A percentile compares a stretch with the other conserved stretches of the same genome.
phyloP scores from a whole-genome alignment of 345 rosid species.

The Crucihimalaya himalaica region DNA sequence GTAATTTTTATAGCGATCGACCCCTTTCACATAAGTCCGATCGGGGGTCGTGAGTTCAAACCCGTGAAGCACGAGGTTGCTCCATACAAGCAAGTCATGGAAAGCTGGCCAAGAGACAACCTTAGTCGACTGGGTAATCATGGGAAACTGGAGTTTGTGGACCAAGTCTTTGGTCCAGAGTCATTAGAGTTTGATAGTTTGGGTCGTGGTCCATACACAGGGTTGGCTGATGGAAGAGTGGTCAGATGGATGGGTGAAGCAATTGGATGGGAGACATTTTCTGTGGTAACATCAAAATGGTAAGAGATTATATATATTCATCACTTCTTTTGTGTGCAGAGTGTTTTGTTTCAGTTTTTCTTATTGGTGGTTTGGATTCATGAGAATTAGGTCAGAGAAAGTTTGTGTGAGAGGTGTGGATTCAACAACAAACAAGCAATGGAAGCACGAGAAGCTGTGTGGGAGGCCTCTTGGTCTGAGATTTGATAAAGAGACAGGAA shows the following conservation, averaged over 20 bases:
- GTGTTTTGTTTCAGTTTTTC: slow-evolving; percentile 14
- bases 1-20: slow-evolving; percentile 67
- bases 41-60: slow-evolving; percentile 70
- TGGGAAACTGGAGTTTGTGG: slow-evolving; percentile 78
- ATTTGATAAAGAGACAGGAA: slow-evolving; percentile 62
- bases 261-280: slow-evolving; percentile 89
- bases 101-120: slow-evolving; percentile 83
- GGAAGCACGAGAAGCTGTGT: slow-evolving; percentile 85
- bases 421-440: slow-evolving; percentile 86
- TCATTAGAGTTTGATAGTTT: slow-evolving; percentile 79
- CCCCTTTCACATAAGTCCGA: slow-evolving; percentile 75
- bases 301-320: slow-evolving; percentile 30
- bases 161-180: slow-evolving; percentile 86
- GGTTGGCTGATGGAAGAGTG: slow-evolving; percentile 85
- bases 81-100: slow-evolving; percentile 82
- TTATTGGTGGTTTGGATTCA: slow-evolving; percentile 17
- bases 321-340: slow-evolving; percentile 1
- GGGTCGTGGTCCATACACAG: slow-evolving; percentile 90
- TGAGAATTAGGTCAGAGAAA: slow-evolving; percentile 68
- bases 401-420: slow-evolving; percentile 72
- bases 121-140: slow-evolving; percentile 52
- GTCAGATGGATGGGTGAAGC: slow-evolving; percentile 96
- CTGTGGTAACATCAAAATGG: slow-evolving; percentile 74
- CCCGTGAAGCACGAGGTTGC: slow-evolving; percentile 90
- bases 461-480: slow-evolving; percentile 90